phyloP scores from a whole-genome alignment of 1,284 basidiomycete genomes.

The Leccinum angustisporum region DNA sequence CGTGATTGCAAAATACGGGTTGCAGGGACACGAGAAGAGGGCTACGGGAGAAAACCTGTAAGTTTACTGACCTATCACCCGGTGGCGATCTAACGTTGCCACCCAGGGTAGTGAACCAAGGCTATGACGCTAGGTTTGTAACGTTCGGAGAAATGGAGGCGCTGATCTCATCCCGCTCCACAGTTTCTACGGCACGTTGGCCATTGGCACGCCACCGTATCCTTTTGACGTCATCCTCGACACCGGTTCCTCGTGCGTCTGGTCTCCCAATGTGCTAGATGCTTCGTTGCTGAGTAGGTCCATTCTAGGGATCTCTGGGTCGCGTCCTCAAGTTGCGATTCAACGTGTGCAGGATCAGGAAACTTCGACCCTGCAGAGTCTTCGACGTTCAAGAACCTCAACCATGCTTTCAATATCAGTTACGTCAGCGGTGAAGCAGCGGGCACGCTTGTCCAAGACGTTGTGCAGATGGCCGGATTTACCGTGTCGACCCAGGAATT shows the following conservation, averaged over 20 bases:
- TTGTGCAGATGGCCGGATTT: conserved; percentile 52
- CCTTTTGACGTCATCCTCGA: conserved; percentile 39
- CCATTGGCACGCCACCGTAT: conserved; percentile 31
- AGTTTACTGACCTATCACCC: not conserved
- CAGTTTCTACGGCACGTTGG: conserved; percentile 31
- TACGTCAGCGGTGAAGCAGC: conserved; percentile 57
- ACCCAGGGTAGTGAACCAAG: conserved; percentile 27
- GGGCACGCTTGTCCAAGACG: conserved; percentile 51
- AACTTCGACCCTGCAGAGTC: conserved; percentile 29
- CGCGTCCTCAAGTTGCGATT: conserved; percentile 21
- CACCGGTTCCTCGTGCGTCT: conserved; percentile 44
- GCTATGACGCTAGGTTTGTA: conserved; percentile 22
- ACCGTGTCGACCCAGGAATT: conserved; percentile 43
- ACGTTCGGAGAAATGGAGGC: not conserved
- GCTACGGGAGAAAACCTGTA: conserved; percentile 24
- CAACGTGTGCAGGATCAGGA: conserved; percentile 25
- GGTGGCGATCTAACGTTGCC: not conserved
- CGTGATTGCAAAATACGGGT: conserved; percentile 26
- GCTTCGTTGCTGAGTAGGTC: not conserved
- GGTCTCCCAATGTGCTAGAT: not conserved
- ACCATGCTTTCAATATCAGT: conserved; percentile 44
- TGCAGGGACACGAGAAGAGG: conserved; percentile 17
- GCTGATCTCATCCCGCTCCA: not conserved
- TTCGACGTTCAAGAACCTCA: conserved; percentile 29
- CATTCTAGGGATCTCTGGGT: conserved; percentile 49